Evolutionary conservation across 352 stramenopile species (phyloP).

Genomic region (Phytophthora constricta): DNA sequence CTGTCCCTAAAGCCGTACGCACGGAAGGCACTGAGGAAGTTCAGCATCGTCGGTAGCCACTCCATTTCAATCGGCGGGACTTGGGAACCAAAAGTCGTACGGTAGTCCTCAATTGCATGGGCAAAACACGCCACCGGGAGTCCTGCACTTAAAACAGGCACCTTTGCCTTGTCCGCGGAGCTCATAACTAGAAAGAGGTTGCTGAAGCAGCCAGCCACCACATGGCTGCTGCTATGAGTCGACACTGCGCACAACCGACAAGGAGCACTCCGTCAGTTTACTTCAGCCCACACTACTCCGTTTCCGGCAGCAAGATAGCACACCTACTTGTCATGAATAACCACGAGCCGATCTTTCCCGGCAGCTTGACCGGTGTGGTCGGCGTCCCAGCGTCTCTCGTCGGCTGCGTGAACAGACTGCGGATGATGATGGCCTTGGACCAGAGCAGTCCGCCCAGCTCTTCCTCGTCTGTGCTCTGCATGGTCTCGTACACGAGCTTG

Average conservation of each 20-base stretch:
- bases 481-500: slow-evolving; percentile 63
- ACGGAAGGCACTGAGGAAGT: slow-evolving; percentile 81
- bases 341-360: slow-evolving; percentile 71
- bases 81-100: slow-evolving; percentile 36
- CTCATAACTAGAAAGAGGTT: slow-evolving; percentile 69
- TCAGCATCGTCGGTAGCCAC: slow-evolving; percentile 74
- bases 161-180: slow-evolving; percentile 19
- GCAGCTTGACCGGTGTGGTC: slow-evolving; percentile 41
- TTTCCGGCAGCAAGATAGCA: background rate
- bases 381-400: slow-evolving; percentile 7
- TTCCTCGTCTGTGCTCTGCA: slow-evolving; percentile 58
- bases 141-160: slow-evolving; percentile 42
- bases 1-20: slow-evolving; percentile 84
- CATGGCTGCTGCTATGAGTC: slow-evolving; percentile 68
- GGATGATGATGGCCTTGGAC: slow-evolving; percentile 76
- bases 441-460: slow-evolving; percentile 70
- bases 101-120: slow-evolving; percentile 62
- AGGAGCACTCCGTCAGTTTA: slow-evolving; percentile 7
- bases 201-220: slow-evolving; percentile 74
- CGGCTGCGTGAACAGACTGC: slow-evolving; percentile 47
- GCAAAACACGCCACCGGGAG: slow-evolving; percentile 60
- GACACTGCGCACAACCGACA: slow-evolving; percentile 64
- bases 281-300: background rate
- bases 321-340: slow-evolving; percentile 82
- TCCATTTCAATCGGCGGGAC: slow-evolving; percentile 60